Base-by-base conservation (phyloP, 768 basidiomycete species). In the Mycena galericulata region DNA sequence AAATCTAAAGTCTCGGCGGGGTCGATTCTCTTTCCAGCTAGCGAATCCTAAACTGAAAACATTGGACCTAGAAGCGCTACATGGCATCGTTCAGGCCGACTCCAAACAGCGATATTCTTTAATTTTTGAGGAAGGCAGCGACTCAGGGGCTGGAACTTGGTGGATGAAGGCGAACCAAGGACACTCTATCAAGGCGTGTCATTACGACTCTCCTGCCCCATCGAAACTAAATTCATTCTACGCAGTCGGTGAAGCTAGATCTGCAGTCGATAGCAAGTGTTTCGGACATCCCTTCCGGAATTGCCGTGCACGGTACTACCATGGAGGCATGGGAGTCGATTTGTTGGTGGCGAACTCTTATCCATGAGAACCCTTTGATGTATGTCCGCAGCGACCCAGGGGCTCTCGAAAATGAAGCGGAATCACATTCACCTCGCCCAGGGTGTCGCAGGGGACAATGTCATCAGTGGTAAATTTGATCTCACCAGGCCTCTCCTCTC, bases 391-490 rank as follows among this genome's bases (percentile, higher is more conserved):
- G 95, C 84, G 17, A 82, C 80, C 9, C 80, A 89, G 69, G 96
- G 96, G 0, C 78, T 98, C 20, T 95, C 92, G 0, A 90, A 85
- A 69, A 98, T 97, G 96, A 85, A 80, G 15, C 85, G 97, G 27
- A 97, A 96, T 74, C 96, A 98, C 74, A 92, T 99, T 41, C 97
- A 99, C 78, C 84, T 98, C 17, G 96, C 97, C 0, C 92, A 96
- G 76, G 91, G 92, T 38, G 80, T 93, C 4, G 81, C 85, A 3
- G 88, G 89, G 11, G 77, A 89, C 2, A 86, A 87, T 7, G 89
- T 94, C 53, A 87, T 92, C 58, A 96, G 94, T 70, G 95, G 96
- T 94, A 63, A 27, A 89, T 78, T 26, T 15, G 22, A 26, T 18
- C 43, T 34, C 18, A 36, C n/a, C 36, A 45, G 29, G 29, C 22